Conservation (phyloP, 139 green algal genomes). For the Chlorella sp. region DNA sequence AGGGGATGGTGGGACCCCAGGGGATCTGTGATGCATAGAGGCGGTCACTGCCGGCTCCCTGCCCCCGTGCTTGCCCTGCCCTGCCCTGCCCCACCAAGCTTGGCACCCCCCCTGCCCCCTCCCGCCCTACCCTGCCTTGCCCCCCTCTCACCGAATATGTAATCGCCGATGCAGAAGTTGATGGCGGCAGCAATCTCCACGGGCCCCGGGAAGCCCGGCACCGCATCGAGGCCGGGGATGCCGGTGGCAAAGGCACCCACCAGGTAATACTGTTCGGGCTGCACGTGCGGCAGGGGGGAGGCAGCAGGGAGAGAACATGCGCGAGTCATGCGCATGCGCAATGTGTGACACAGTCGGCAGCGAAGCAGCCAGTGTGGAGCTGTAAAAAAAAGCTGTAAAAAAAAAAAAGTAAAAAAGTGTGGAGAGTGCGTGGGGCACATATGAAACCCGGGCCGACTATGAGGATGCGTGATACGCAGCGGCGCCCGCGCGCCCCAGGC, state of each 20-base stretch:
- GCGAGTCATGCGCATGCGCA: not conserved
- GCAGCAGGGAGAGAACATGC: not conserved
- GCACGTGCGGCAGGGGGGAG: not conserved
- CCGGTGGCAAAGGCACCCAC: conserved; percentile 2
- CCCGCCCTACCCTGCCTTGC: not conserved
- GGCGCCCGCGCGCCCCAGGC: too few relatives aligned
- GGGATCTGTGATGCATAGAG: not conserved
- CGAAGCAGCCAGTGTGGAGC: too few relatives aligned
- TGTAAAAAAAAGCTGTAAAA: too few relatives aligned
- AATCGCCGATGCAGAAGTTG: conserved; percentile 11
- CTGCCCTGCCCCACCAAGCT: not conserved
- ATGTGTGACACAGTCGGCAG: too few relatives aligned
- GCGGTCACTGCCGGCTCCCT: too few relatives aligned
- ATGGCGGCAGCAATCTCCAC: not conserved
- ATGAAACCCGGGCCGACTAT: not conserved
- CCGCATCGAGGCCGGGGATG: not conserved
- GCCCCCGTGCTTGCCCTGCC: not conserved
- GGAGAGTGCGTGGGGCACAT: too few relatives aligned
- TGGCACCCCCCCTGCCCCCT: not conserved
- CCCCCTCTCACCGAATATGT: not conserved
- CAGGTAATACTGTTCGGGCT: not conserved
- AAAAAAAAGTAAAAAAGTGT: too few relatives aligned
- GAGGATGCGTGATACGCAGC: too few relatives aligned
- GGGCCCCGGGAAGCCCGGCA: not conserved
- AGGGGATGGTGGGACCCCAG: not conserved